phyloP scores from a whole-genome alignment of 73 alveolate species.

The Tetrahymena borealis region DNA sequence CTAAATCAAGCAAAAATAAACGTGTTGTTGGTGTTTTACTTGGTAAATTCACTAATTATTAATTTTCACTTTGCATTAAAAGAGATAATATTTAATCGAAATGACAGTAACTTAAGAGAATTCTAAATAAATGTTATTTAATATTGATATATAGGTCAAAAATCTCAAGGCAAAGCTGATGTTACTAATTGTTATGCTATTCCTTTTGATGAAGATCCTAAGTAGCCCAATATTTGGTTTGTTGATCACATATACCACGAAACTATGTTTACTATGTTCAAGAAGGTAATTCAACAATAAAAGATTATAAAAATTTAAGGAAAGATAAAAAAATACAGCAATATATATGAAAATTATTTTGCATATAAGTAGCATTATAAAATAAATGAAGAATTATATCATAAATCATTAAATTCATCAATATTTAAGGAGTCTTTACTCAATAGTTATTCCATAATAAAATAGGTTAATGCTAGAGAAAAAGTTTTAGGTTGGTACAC shows the following conservation, averaged over 20 bases:
- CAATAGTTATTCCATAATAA: not conserved
- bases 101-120: not conserved
- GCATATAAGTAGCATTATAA: not conserved
- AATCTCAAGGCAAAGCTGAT: constrained; percentile 89
- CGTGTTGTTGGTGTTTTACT: constrained; percentile 97
- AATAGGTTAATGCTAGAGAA: constrained; percentile 87
- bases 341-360: no score
- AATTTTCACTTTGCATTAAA: not conserved
- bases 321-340: no score
- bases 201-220: constrained; percentile 99
- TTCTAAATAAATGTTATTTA: not conserved
- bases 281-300: constrained; percentile 55
- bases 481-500: constrained; percentile 98
- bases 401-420: not conserved
- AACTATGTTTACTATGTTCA: constrained; percentile 95
- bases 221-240: constrained; percentile 97
- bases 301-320: no score
- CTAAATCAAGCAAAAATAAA: constrained; percentile 80
- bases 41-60: constrained; percentile 50
- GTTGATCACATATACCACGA: constrained; percentile 98
- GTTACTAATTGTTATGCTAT: constrained; percentile 97
- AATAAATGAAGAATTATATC: not conserved
- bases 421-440: not conserved
- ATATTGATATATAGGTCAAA: constrained; percentile 48
- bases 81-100: not conserved